Evolutionary conservation across 2,329 filamentous ascomycete species (phyloP), one percentile per base, ranked within the genome.

Genomic region (Ambrosiella beaveri): DNA sequence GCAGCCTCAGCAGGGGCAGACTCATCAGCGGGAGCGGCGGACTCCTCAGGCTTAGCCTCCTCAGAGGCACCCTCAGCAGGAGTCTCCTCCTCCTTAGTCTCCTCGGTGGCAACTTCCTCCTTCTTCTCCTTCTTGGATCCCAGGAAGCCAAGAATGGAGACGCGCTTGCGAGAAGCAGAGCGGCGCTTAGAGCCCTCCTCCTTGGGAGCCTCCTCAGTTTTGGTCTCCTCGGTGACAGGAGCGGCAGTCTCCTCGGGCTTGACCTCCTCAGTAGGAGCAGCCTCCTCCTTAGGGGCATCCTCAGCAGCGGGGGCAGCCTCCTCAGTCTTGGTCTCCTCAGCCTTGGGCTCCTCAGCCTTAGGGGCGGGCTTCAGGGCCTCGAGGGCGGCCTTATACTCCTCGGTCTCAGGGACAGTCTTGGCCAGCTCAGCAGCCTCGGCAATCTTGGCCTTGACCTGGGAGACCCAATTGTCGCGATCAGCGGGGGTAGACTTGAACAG

Each of bases 391-490:
- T 95, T 96, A 84, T 95, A 98, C 61, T 81, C 80, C 72, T 95
- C 89, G 65, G 82, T 84, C 71, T 84, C 82, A 63, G 80, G 79
- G 65, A 96, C 79, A 58, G 78, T 78, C 63, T 86, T 76, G 67
- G 83, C 84, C 60, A 86, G 75, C 65, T 85, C 84, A 79, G 93
- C 94, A 66, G 88, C 90, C 74, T 95, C 88, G 56, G 82, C 78
- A 57, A 86, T 80, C 77, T 90, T 88, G 66, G 79, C 74, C 80
- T 93, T 89, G 65, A 95, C 71, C 67, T 90, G 85, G 62, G 82
- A 74, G 66, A 95, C 81, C 93, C 93, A 97, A 78, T 86, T 88
- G 71, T 95, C 88, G 68, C 91, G 89, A 74, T 96, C 89, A 61
- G 81, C 75, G 54, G 79, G 66, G 66, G 75, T 67, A 59, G 91